Percentiles rank a stretch among this genome's conserved stretches.
Evolutionary conservation across 179 eudicot species (phyloP).

Genomic region (Vitellaria paradoxa): DNA sequence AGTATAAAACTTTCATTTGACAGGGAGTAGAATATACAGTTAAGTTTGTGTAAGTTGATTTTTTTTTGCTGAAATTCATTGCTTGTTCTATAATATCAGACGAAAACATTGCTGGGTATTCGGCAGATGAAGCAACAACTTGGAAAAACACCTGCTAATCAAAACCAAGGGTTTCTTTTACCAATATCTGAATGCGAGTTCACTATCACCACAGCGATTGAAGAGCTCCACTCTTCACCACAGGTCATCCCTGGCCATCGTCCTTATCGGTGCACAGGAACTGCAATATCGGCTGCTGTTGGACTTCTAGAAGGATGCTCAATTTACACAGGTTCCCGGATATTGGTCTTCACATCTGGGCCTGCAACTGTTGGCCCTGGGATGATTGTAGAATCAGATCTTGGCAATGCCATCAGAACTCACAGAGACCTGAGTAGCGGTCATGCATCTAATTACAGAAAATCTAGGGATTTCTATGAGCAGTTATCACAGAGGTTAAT

Average conservation of each 20-base stretch:
- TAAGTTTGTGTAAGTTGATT: neutral
- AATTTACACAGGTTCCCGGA: conserved; percentile 62
- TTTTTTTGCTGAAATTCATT: neutral
- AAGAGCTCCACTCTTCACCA: conserved; percentile 66
- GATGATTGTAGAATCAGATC: conserved; percentile 64
- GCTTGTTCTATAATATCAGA: conserved; percentile 43
- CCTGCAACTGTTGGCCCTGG: conserved; percentile 97
- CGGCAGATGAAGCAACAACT: conserved; percentile 47
- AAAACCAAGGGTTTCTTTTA: conserved; percentile 72
- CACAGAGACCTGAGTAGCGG: conserved; percentile 75
- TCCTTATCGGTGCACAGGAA: conserved; percentile 78
- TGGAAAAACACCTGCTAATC: conserved; percentile 42
- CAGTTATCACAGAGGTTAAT: conserved; percentile 54
- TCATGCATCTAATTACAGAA: conserved; percentile 49
- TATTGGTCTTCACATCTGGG: conserved; percentile 91
- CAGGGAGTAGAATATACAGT: neutral
- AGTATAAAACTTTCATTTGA: neutral
- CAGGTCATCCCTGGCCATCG: conserved; percentile 52
- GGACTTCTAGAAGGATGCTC: conserved; percentile 84
- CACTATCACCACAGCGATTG: conserved; percentile 66
- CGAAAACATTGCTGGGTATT: conserved; percentile 63
- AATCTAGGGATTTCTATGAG: conserved; percentile 65
- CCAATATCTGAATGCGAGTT: conserved; percentile 88
- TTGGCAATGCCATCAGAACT: conserved; percentile 64
- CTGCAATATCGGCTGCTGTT: conserved; percentile 81